Base-by-base conservation (phyloP, 2,329 filamentous ascomycete genomes). In the Colletotrichum phormii region DNA sequence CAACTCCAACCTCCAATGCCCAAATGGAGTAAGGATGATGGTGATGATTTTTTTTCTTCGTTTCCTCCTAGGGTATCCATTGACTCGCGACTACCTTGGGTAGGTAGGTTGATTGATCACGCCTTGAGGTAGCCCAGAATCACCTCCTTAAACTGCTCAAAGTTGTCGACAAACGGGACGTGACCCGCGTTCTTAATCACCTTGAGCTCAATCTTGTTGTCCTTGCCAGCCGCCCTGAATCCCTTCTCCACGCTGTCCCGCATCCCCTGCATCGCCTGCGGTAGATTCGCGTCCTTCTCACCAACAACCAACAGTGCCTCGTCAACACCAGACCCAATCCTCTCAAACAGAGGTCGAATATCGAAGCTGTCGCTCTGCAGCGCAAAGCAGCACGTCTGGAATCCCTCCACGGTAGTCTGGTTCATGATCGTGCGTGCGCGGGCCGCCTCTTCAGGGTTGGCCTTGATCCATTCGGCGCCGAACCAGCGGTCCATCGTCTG, bases 401-500 rank as follows among this genome's bases (percentile, higher is more conserved):
- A 84, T 1, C 84, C 84, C 18, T 83, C 82, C 5, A 85, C 37
- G 7, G 76, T 82, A 0, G 83, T 85, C 15, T 75, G 77, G 3
- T 75, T 72, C 84, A 86, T 86, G 53, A 81, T 61, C 1, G 60
- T 61, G 8, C 78, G 78, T 77, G 86, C 78, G 0, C 83, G 78
- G 15, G 75, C 73, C 7, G 82, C 77, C 73, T 86, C 84, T 0
- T 79, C 76, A 0, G 78, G 76, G 71, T 85, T 79, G 1, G 74
- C 75, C 18, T 77, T 74, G 22, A 84, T 74, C 83, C 83, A 85
- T 1, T 75, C 75, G 12, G 78, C 75, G 4, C 81, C 81, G 63
- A 86, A 85, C 84, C 83, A 87, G 12, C 83, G 81, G 46, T 83
- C 80, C 49, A 85, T 74, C 0, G 82, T 84, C 9, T 71, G 62